Conservation (phyloP, 2,329 filamentous ascomycete genomes). For the Fusarium pseudoanthophilum region DNA sequence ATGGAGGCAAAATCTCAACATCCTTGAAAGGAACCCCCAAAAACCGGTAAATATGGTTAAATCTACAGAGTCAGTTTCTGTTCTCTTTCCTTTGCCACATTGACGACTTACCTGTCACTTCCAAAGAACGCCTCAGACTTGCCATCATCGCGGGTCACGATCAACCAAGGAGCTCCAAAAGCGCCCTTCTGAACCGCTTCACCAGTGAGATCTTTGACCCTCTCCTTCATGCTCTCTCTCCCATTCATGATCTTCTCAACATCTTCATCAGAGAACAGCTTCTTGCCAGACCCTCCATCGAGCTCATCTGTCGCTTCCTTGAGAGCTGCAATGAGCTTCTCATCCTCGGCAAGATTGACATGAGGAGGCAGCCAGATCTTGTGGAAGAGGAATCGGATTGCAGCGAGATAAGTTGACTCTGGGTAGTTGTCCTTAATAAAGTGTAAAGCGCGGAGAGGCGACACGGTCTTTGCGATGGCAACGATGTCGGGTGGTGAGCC, state of each 20-base stretch:
- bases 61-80: slow-evolving; percentile 54
- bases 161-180: slow-evolving; percentile 82
- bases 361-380: slow-evolving; percentile 71
- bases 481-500: slow-evolving; percentile 58
- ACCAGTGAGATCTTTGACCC: slow-evolving; percentile 67
- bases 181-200: slow-evolving; percentile 72
- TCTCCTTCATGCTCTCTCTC: slow-evolving; percentile 57
- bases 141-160: slow-evolving; percentile 69
- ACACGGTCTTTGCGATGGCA: slow-evolving; percentile 54
- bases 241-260: slow-evolving; percentile 66
- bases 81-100: rapidly evolving
- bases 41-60: slow-evolving; percentile 75
- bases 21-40: slow-evolving; percentile 70
- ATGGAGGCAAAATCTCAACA: slow-evolving; percentile 52
- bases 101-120: slow-evolving; percentile 67
- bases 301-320: slow-evolving; percentile 45
- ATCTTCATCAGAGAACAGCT: slow-evolving; percentile 62
- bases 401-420: slow-evolving; percentile 59
- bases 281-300: slow-evolving; percentile 33
- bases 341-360: slow-evolving; percentile 68
- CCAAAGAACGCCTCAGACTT: slow-evolving; percentile 78
- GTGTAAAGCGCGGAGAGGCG: slow-evolving; percentile 73
- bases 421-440: slow-evolving; percentile 71
- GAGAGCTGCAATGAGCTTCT: slow-evolving; percentile 58
- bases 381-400: slow-evolving; percentile 66